Evolutionary conservation across 2,329 filamentous ascomycete species (phyloP).

Genomic region (Scytalidium lignicola): DNA sequence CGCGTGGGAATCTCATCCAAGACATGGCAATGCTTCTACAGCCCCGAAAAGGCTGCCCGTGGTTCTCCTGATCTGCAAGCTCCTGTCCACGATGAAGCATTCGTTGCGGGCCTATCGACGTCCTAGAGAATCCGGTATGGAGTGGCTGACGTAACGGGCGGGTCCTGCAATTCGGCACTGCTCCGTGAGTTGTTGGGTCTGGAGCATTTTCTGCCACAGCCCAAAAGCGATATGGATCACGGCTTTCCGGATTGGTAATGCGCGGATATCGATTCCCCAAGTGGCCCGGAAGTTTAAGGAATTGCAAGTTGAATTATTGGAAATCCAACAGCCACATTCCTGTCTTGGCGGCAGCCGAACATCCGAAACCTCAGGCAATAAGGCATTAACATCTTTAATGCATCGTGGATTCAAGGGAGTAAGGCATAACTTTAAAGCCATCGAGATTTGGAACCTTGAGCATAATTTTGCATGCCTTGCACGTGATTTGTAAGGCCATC

Average conservation of each 20-base stretch:
- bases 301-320: background rate
- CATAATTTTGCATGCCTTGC: too few relatives aligned
- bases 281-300: background rate
- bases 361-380: background rate
- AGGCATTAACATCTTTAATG: background rate
- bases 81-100: background rate
- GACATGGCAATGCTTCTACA: too few relatives aligned
- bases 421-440: too few relatives aligned
- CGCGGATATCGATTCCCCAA: background rate
- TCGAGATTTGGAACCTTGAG: too few relatives aligned
- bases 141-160: background rate
- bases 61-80: background rate
- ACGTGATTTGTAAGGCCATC: too few relatives aligned
- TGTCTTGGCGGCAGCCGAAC: too few relatives aligned
- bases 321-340: too few relatives aligned
- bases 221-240: background rate
- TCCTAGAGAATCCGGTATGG: background rate
- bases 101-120: background rate
- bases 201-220: background rate
- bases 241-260: background rate
- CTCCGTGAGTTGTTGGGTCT: background rate
- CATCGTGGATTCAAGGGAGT: too few relatives aligned
- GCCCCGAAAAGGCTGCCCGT: too few relatives aligned
- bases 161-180: background rate
- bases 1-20: too few relatives aligned